Percentiles rank a stretch among this genome's conserved stretches.
Evolutionary conservation across 2,329 filamentous ascomycete genomes (phyloP).

Genomic region (Verticillium isaacii): DNA sequence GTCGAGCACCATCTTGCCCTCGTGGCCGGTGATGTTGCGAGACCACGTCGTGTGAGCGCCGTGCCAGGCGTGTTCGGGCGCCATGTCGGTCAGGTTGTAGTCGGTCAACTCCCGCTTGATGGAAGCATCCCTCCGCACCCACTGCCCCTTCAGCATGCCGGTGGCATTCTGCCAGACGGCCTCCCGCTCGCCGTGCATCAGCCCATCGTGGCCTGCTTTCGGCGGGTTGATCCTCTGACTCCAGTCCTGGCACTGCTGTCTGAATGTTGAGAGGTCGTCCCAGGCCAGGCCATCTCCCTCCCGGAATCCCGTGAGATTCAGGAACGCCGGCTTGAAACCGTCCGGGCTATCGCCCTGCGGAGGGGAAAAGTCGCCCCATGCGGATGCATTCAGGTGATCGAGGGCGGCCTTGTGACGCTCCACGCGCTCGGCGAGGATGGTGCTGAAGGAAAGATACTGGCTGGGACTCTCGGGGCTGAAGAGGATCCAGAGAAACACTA

Average conservation of each 20-base stretch:
- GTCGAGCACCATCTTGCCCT: constrained; percentile 65
- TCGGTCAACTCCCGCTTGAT: constrained; percentile 39
- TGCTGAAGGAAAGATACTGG: constrained; percentile 2
- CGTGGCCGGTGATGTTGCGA: constrained; percentile 72
- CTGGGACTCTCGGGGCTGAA: constrained; percentile 28
- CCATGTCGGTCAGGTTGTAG: constrained; percentile 62
- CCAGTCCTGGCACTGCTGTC: constrained; percentile 58
- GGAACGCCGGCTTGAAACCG: constrained; percentile 29
- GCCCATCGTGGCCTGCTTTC: constrained; percentile 31
- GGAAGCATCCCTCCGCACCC: constrained; percentile 56
- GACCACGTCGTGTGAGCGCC: constrained; percentile 57
- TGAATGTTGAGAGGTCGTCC: constrained; percentile 65
- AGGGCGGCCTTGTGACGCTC: constrained; percentile 48
- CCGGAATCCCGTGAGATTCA: constrained; percentile 76
- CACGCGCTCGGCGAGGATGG: constrained; percentile 40
- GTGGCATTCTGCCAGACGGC: constrained; percentile 74
- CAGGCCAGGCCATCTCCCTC: constrained; percentile 72
- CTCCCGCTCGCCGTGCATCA: constrained; percentile 33
- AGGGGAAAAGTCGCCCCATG: constrained; percentile 58
- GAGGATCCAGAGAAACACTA: constrained; percentile 40
- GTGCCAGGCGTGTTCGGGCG: constrained; percentile 63
- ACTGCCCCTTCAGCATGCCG: constrained; percentile 71
- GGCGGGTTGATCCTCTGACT: constrained; percentile 46
- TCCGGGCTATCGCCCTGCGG: constrained; percentile 11
- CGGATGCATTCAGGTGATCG: constrained; percentile 47